These are phyloP conservation scores for Thelonectria rubi DNA, from an alignment of 2,329 filamentous ascomycete species.

Conservation along the genomic window DNA sequence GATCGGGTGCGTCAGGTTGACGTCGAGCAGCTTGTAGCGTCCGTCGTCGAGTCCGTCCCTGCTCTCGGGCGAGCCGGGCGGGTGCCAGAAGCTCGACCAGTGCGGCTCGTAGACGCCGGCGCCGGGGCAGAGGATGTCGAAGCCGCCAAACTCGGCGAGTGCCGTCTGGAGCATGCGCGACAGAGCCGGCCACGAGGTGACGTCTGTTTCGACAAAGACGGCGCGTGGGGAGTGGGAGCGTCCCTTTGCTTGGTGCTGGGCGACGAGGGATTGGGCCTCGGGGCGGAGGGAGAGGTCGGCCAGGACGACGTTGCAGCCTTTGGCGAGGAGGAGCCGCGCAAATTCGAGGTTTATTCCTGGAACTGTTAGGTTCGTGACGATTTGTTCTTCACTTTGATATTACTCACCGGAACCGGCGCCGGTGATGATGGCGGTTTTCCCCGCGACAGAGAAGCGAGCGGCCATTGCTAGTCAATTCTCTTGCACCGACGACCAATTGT, in stretches of 20 bases:
- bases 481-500: too few relatives aligned
- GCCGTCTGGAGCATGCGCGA: slow-evolving; percentile 48
- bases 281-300: slow-evolving; percentile 55
- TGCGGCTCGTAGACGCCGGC: slow-evolving; percentile 58
- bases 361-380: too few relatives aligned
- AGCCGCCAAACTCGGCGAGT: slow-evolving; percentile 47
- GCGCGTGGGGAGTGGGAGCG: slow-evolving; percentile 44
- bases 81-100: slow-evolving; percentile 54
- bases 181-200: slow-evolving; percentile 53
- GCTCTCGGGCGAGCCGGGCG: slow-evolving; percentile 48
- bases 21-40: slow-evolving; percentile 49
- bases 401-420: slow-evolving; percentile 42
- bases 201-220: slow-evolving; percentile 56
- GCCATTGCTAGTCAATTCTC: not conserved
- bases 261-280: slow-evolving; percentile 51
- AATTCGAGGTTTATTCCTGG: slow-evolving; percentile 56
- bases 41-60: slow-evolving; percentile 43
- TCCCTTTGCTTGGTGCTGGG: slow-evolving; percentile 28
- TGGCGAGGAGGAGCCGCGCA: slow-evolving; percentile 52
- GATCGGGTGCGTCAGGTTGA: slow-evolving; percentile 55
- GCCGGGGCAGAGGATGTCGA: slow-evolving; percentile 56
- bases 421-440: slow-evolving; percentile 44
- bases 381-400: not conserved
- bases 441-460: slow-evolving; percentile 34
- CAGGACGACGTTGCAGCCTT: slow-evolving; percentile 56